These are phyloP conservation scores for Phytophthora megakarya DNA, from an alignment of 352 stramenopile species.

Conservation along the genomic window DNA sequence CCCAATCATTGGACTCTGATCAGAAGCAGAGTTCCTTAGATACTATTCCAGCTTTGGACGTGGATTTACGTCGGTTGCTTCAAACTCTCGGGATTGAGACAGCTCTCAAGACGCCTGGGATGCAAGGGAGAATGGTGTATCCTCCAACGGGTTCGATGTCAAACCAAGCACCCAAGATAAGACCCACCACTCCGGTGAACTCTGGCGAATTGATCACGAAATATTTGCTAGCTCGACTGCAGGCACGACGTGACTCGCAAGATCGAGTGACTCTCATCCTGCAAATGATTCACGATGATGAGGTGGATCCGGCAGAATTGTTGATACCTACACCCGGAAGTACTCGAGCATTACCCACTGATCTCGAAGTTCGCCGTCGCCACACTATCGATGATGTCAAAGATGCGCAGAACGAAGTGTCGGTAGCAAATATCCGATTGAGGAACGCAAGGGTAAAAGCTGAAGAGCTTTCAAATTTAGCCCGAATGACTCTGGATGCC, in stretches of 20 bases:
- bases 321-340: constrained; percentile 22
- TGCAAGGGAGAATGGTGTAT: constrained; percentile 24
- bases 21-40: constrained; percentile 25
- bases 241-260: constrained; percentile 56
- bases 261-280: constrained; percentile 58
- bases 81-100: constrained; percentile 41
- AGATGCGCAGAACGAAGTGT: constrained; percentile 71
- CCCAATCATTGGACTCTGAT: constrained; percentile 13
- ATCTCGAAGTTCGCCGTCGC: constrained; percentile 66
- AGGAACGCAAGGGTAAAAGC: constrained; percentile 76
- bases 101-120: constrained; percentile 13
- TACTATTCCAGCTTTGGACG: constrained; percentile 51
- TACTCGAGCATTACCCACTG: constrained; percentile 37
- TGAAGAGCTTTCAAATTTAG: constrained; percentile 75
- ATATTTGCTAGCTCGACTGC: constrained; percentile 74
- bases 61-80: constrained; percentile 62
- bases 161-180: constrained; percentile 17
- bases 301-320: constrained; percentile 59
- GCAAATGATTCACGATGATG: constrained; percentile 72
- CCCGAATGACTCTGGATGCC: constrained; percentile 67
- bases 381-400: constrained; percentile 86
- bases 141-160: constrained; percentile 10
- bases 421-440: constrained; percentile 66
- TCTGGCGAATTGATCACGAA: constrained; percentile 58
- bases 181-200: constrained; percentile 24